Percentiles rank a stretch among this genome's conserved stretches.
Evolutionary conservation across 2,329 filamentous ascomycete species (phyloP).

Genomic region (Fusarium globosum): DNA sequence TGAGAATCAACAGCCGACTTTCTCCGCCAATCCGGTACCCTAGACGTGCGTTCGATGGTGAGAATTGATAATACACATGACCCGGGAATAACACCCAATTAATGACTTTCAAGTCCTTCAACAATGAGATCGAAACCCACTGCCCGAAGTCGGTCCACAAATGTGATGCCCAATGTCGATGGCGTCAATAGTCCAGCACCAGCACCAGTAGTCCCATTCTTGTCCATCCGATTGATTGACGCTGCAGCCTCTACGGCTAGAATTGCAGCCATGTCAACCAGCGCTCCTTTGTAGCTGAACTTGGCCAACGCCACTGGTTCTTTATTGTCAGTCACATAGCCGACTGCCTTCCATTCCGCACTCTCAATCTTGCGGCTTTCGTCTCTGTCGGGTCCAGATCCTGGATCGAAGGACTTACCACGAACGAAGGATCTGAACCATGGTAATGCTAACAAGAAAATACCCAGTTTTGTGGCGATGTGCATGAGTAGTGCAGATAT

Average conservation of each 20-base stretch:
- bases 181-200: not conserved
- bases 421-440: not conserved
- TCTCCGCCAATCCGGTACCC: not conserved
- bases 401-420: not conserved
- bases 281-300: not conserved
- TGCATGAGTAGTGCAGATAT: not conserved
- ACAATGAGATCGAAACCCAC: not conserved
- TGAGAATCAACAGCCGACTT: not conserved
- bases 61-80: not conserved
- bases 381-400: not conserved
- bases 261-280: slow-evolving; percentile 1
- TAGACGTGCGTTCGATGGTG: not conserved
- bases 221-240: not conserved
- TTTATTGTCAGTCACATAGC: not conserved
- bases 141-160: not conserved
- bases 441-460: not conserved
- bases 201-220: not conserved
- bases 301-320: not conserved
- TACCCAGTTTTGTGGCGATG: not conserved
- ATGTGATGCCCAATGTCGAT: not conserved
- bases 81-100: too few relatives aligned
- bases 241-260: not conserved
- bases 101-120: not conserved
- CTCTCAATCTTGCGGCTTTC: not conserved
- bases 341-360: not conserved